phyloP scores from a whole-genome alignment of 345 rosid species.

The Conringia planisiliqua region DNA sequence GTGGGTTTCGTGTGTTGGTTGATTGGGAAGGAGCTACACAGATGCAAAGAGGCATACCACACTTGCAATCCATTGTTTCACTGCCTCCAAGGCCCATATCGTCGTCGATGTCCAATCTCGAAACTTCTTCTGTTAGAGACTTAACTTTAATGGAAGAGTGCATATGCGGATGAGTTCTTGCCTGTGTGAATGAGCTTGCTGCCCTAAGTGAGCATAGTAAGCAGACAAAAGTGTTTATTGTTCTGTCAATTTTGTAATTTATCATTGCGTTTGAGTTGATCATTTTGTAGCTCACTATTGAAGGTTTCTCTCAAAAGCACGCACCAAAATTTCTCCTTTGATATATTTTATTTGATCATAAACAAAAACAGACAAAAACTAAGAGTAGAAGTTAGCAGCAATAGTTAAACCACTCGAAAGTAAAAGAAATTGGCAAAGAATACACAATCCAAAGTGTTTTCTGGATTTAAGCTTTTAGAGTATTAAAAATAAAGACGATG shows the following conservation, averaged over 20 bases:
- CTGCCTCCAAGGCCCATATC: conserved; percentile 37
- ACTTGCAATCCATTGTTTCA: conserved; percentile 59
- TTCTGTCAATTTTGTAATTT: no score
- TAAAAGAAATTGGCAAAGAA: background rate
- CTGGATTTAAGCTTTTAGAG: background rate
- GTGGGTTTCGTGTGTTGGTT: conserved; percentile 30
- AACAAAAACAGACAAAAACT: background rate
- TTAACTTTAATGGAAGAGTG: conserved; percentile 41
- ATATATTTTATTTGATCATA: no score
- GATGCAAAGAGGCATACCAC: conserved; percentile 96
- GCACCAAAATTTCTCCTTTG: no score
- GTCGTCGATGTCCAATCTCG: conserved; percentile 49
- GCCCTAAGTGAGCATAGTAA: no score
- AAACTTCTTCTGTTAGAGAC: conserved; percentile 44
- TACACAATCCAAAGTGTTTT: background rate
- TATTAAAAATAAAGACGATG: background rate
- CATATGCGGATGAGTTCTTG: conserved; percentile 30
- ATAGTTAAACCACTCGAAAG: background rate
- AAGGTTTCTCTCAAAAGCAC: no score
- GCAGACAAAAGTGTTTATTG: no score
- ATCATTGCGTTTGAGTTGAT: background rate
- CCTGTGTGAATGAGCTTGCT: conserved; percentile 41
- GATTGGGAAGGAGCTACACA: conserved; percentile 62
- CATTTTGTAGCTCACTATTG: background rate
- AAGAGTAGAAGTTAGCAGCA: background rate